Evolutionary conservation across 495 filamentous ascomycete genomes (phyloP), one percentile per base, ranked within the genome.

Genomic region (Penicillium dipodomyicola): DNA sequence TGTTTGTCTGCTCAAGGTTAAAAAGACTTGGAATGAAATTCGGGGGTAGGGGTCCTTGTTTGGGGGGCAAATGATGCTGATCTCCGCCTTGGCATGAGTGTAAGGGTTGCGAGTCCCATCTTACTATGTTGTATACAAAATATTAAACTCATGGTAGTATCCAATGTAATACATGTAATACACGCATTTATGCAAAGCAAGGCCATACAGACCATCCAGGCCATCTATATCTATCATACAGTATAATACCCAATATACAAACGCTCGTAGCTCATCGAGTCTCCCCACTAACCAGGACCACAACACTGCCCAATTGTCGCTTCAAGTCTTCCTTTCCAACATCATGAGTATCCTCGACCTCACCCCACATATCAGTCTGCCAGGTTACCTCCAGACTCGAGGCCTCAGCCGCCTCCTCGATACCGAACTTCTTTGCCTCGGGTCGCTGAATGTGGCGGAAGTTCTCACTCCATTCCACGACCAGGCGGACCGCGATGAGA

Each of bases 321-420:
- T 81, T 82, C 62, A 97, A 41, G 74, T 98, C 94, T 74, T 96
- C 94, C 71, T 85, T 91, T 64, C 96, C 87, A 3, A 98, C 94
- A 83, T 98, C 94, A 73, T 98, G 95, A 40, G 92, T 96, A 74
- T 98, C 94, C 72, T 98, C 95, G 4, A 98, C 94, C 76, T 95
- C 92, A 2, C 94, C 94, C 92, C 94, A 97, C 75, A 85, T 81
- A 15, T 83, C 76, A 5, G 88, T 96, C 81, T 98, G 94, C 87
- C 90, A 97, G 59, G 80, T 79, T 17, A 96, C 90, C 78, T 98
- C 94, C 20, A 94, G 61, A 59, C 83, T 95, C 4, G 86, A 85
- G 23, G 91, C 84, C 69, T 83, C 75, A 4, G 89, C 85, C 15
- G 92, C 92, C 67, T 96, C 74, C 46, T 80, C 72, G 20, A 80